These are phyloP conservation scores for Solanum hybrid DNA, from an alignment of 305 asterid genomes.

Conservation along the genomic window DNA sequence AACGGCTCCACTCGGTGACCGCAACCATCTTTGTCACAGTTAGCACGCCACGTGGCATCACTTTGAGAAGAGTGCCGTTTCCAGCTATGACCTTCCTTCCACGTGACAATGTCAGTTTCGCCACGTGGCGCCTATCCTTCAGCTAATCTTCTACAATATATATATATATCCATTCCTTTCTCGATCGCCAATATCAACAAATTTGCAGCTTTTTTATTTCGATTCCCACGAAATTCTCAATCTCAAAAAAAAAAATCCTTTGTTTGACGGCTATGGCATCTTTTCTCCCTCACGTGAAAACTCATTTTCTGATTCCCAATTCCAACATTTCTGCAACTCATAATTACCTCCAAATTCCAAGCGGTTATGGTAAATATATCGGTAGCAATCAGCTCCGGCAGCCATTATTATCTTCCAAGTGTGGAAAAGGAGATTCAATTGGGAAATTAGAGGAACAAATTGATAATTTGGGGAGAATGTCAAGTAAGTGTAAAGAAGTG, in stretches of 20 bases:
- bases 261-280: neutral
- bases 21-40: neutral
- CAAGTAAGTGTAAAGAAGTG: conserved; percentile 17
- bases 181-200: neutral
- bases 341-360: neutral
- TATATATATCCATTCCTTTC: neutral
- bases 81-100: neutral
- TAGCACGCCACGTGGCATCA: neutral
- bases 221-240: neutral
- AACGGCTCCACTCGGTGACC: neutral
- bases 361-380: neutral
- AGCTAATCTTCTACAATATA: neutral
- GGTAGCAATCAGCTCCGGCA: neutral
- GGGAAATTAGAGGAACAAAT: conserved; percentile 9
- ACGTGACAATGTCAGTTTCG: neutral
- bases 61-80: neutral
- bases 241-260: neutral
- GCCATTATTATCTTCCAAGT: conserved; percentile 7
- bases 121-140: neutral
- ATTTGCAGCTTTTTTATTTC: neutral
- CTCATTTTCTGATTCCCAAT: neutral
- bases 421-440: conserved; percentile 18
- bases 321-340: neutral
- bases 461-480: conserved; percentile 15
- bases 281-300: neutral